Evolutionary conservation across 1,284 basidiomycete genomes (phyloP), one percentile per base, ranked within the genome.

Genomic region (Amylostereum areolatum): DNA sequence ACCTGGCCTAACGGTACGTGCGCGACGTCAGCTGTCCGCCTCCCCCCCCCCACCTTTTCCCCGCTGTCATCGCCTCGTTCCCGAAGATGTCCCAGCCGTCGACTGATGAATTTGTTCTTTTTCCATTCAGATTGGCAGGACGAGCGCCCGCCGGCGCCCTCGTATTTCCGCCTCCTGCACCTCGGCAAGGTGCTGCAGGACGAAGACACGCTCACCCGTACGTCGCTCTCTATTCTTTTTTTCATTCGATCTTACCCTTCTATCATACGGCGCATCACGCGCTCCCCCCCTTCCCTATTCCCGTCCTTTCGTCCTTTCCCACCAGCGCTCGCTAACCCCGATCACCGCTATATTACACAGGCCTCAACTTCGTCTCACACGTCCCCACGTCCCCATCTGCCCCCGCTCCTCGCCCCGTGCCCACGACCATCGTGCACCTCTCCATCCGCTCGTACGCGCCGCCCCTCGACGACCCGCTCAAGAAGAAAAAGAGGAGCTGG

Each of bases 111-210:
- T 6, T 35, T 40, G 79, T 27, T 53, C 52, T 46, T 33, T 24
- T 30, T 24, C 47, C 42, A 37, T 33, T 45, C 37, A 9, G 89
- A 92, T 51, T 91, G 89, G 89, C 81, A 83, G 62, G 81, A 83
- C 51, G 85, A 87, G 51, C 81, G 83, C 45, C 90, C 91, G 1
- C 85, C 88, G 9, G 83, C 85, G 7, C 88, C 89, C 1, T 82
- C 81, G 4, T 89, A 84, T 69, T 72, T 92, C 50, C 78, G 90
- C 34, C 75, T 94, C 36, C 69, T 93, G 1, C 83, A 91, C 63
- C 72, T 92, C 10, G 91, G 91, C n/a, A 81, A 84, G 61, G 85
- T 93, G 61, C 67, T 92, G 37, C 83, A 88, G 59, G 90, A 93
- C 60, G 89, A 92, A 42, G 87, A 91, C 49, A 88, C 83, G 3